Evolutionary conservation across 768 basidiomycete genomes (phyloP).

Genomic region (Collybia sp.): DNA sequence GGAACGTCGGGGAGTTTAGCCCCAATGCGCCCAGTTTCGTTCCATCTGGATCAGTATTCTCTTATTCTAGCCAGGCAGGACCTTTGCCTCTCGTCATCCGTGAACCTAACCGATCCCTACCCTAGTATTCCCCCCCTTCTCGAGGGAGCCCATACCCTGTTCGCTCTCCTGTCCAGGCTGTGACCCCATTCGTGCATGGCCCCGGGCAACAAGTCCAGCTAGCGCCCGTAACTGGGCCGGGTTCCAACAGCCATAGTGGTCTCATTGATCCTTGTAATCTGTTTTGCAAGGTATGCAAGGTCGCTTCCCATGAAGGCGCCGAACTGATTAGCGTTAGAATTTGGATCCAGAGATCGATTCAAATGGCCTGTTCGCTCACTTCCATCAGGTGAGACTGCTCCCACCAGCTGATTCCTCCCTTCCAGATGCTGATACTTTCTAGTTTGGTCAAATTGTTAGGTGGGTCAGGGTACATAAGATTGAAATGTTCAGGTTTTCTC

Average conservation of each 20-base stretch:
- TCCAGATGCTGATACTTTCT: conserved; percentile 11
- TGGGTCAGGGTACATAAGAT: conserved; percentile 22
- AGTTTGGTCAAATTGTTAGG: conserved; percentile 92
- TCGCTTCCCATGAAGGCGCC: background rate
- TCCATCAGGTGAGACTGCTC: conserved; percentile 56
- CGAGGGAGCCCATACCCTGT: conserved; percentile 47
- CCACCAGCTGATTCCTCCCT: conserved; percentile 3
- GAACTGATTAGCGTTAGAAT: conserved; percentile 46
- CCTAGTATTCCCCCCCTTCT: conserved; percentile 57
- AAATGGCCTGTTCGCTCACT: conserved; percentile 77
- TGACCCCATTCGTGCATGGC: conserved; percentile 68
- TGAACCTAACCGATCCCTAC: background rate
- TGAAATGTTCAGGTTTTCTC: background rate
- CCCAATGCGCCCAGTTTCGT: conserved; percentile 73
- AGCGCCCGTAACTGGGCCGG: conserved; percentile 68
- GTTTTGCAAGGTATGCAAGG: conserved; percentile 67
- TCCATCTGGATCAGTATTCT: conserved; percentile 60
- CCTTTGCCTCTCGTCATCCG: background rate
- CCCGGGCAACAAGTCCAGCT: conserved; percentile 89
- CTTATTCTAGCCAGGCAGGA: conserved; percentile 58
- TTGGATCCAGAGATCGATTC: conserved; percentile 83
- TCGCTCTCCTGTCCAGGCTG: conserved; percentile 37
- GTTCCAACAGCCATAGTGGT: conserved; percentile 80
- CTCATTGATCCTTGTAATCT: conserved; percentile 89
- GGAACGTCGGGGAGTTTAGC: conserved; percentile 59